phyloP scores from a whole-genome alignment of 805 yeast species.

The Brettanomyces naardenensis region DNA sequence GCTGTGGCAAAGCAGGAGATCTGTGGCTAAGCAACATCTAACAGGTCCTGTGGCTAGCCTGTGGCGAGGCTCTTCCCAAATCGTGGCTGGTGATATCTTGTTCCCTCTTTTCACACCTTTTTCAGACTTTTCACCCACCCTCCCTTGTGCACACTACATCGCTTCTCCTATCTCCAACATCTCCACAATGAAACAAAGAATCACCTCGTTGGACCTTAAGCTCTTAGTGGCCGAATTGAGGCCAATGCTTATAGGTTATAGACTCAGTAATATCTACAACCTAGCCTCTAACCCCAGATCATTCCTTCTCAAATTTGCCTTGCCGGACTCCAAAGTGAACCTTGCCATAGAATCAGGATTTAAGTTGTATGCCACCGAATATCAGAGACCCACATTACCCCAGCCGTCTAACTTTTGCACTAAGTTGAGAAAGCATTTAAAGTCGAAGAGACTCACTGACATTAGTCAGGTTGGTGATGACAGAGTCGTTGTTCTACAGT shows the following conservation, averaged over 20 bases:
- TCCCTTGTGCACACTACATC: too few relatives aligned
- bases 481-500: constrained; percentile 75
- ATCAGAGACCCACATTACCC: constrained; percentile 71
- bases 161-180: too few relatives aligned
- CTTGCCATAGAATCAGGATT: constrained; percentile 83
- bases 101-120: too few relatives aligned
- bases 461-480: constrained; percentile 72
- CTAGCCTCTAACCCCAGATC: constrained; percentile 64
- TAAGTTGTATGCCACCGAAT: constrained; percentile 70
- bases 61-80: too few relatives aligned
- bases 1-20: too few relatives aligned
- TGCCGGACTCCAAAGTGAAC: constrained; percentile 73
- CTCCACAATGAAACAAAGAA: constrained; percentile 67
- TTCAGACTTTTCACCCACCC: too few relatives aligned
- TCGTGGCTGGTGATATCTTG: too few relatives aligned
- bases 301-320: constrained; percentile 69
- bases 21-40: too few relatives aligned
- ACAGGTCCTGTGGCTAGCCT: too few relatives aligned
- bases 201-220: constrained; percentile 76
- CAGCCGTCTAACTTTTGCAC: constrained; percentile 81
- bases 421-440: constrained; percentile 80
- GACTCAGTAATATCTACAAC: constrained; percentile 82
- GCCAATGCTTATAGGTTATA: constrained; percentile 46
- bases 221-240: constrained; percentile 62
- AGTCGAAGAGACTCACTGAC: constrained; percentile 66